Conservation (phyloP, 2,329 filamentous ascomycete species). For the Exophiala sideris region DNA sequence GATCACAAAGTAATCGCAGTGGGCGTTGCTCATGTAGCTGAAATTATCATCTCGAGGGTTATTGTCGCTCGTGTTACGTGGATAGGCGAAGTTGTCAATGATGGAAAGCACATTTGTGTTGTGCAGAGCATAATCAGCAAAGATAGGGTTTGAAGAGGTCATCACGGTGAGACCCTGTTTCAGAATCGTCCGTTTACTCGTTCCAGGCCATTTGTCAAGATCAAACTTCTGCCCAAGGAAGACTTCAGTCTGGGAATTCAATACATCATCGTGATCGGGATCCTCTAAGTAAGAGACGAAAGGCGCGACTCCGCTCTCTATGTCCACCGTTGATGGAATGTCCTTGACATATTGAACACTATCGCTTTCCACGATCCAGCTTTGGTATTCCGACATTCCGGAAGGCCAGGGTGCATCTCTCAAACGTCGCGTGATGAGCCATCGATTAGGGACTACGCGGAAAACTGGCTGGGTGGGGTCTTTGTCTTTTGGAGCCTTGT, state of each 20-base stretch:
- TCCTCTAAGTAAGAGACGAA: conserved; percentile 32
- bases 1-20: conserved; percentile 39
- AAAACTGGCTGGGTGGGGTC: background rate
- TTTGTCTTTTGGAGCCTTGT: background rate
- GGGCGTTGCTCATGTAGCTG: conserved; percentile 30
- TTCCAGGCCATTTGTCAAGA: conserved; percentile 23
- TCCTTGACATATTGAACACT: conserved; percentile 33
- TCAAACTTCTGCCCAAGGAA: conserved; percentile 40
- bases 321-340: conserved; percentile 31
- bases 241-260: conserved; percentile 42
- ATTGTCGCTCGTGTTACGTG: too few relatives aligned
- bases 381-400: conserved; percentile 17
- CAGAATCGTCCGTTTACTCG: too few relatives aligned
- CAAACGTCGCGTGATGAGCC: conserved; percentile 38
- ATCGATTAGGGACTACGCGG: conserved; percentile 33
- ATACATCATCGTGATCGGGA: conserved; percentile 2
- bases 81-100: conserved; percentile 41
- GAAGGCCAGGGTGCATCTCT: conserved; percentile 23
- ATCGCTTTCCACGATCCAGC: conserved; percentile 38
- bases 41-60: conserved; percentile 5
- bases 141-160: conserved; percentile 36
- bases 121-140: conserved; percentile 43
- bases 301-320: conserved; percentile 42
- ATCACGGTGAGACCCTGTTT: conserved; percentile 20
- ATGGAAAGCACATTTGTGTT: conserved; percentile 43